A percentile compares a stretch with the other conserved stretches of the same genome.
Evolutionary conservation across 1,284 basidiomycete genomes (phyloP).

Genomic region (Ceratobasidium sp.): DNA sequence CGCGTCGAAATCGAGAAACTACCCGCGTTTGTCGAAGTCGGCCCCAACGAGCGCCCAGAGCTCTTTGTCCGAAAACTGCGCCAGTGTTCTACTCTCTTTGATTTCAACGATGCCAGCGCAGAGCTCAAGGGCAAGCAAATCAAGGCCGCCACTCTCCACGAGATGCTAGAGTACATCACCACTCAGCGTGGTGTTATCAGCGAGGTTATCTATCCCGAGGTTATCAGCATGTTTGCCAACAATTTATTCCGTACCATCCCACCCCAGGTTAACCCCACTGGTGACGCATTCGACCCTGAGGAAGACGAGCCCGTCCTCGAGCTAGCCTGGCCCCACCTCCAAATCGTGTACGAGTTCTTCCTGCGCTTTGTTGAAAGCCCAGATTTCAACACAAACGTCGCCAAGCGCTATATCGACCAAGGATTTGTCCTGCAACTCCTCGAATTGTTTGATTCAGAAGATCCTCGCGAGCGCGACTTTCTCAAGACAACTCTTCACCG

Average conservation of each 20-base stretch:
- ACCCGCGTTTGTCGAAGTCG: constrained; percentile 91
- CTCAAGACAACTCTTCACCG: constrained; percentile 98
- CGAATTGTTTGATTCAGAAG: constrained; percentile 98
- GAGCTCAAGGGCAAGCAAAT: constrained; percentile 98
- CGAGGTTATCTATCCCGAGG: constrained; percentile 97
- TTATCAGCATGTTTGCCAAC: constrained; percentile 96
- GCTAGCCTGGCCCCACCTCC: constrained; percentile 98
- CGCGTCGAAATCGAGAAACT: constrained; percentile 95
- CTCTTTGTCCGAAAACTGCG: constrained; percentile 94
- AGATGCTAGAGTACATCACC: constrained; percentile 99
- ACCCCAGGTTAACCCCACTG: constrained; percentile 96
- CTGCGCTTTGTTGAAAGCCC: constrained; percentile 97
- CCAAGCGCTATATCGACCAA: constrained; percentile 98
- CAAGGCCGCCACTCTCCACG: constrained; percentile 96
- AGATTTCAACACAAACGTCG: constrained; percentile 98
- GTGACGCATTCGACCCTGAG: constrained; percentile 98
- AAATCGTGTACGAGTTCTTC: constrained; percentile 99
- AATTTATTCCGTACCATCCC: constrained; percentile 99
- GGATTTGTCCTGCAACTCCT: constrained; percentile 94
- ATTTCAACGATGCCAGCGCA: constrained; percentile 97
- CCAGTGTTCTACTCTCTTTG: constrained; percentile 96
- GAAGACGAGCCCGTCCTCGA: constrained; percentile 99
- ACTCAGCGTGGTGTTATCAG: constrained; percentile 96
- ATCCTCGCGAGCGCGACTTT: constrained; percentile 98
- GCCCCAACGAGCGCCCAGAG: constrained; percentile 84